These are phyloP conservation scores for Exophiala alcalophila DNA, from an alignment of 2,329 filamentous ascomycete species.

Conservation along the genomic window DNA sequence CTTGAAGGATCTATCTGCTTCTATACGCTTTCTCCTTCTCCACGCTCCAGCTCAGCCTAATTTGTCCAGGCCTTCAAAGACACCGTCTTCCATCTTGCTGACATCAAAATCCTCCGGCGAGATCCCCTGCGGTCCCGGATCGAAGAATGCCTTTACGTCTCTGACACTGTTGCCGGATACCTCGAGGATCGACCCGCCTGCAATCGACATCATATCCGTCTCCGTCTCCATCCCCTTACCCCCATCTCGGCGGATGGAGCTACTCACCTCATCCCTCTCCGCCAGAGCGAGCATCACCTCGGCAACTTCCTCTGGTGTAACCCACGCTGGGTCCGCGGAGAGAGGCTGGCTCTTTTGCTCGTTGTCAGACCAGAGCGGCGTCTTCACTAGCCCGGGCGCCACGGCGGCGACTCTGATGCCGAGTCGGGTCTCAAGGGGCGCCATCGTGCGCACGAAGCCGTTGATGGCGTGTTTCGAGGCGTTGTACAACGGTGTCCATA, in stretches of 20 bases:
- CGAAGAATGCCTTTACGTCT: constrained; percentile 7
- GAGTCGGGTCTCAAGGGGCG: constrained; percentile 47
- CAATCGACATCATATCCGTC: background rate
- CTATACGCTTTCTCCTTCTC: background rate
- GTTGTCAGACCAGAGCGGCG: constrained; percentile 60
- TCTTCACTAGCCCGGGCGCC: constrained; percentile 59
- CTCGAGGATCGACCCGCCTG: constrained; percentile 10
- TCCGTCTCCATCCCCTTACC: background rate
- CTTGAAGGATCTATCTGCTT: too few species aligned
- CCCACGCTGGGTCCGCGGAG: constrained; percentile 41
- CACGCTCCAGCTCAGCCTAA: background rate
- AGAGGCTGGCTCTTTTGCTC: constrained; percentile 53
- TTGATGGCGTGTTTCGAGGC: constrained; percentile 50
- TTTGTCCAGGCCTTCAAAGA: constrained; percentile 1
- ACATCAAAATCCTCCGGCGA: constrained; percentile 3
- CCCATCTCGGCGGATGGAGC: constrained; percentile 22
- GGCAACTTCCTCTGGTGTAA: constrained; percentile 58
- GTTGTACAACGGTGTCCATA: constrained; percentile 46
- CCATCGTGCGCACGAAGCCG: constrained; percentile 50
- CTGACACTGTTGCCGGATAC: constrained; percentile 3
- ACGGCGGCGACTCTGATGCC: constrained; percentile 59
- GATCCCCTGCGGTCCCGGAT: constrained; percentile 6
- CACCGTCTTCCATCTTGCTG: constrained; percentile 5
- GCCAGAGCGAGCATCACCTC: constrained; percentile 55
- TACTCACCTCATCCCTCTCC: constrained; percentile 42